Evolutionary conservation across 208 protist genomes (phyloP), one percentile per base, ranked within the genome.

Genomic region (Acanthamoeba lenticulata): DNA sequence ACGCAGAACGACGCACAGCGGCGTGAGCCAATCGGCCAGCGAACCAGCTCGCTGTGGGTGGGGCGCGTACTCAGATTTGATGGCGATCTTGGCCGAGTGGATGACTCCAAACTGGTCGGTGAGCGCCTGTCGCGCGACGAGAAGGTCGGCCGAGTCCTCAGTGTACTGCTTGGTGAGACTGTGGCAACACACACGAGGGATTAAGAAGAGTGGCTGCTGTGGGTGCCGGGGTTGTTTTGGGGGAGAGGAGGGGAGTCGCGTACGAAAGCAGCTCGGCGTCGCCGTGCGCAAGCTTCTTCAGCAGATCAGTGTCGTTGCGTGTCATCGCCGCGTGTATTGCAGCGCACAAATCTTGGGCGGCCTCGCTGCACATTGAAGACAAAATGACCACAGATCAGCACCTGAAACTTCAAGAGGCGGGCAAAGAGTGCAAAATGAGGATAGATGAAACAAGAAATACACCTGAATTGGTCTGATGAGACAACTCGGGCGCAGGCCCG

Each of bases 81-180:
- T 83, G 40, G 72, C 72, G 40, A 83, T 83, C 38, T 34, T 44
- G 21, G 72, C 72, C 7, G 72, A 83, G 42, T 83, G 72, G 42
- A 83, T 83, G 36, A 83, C 27, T 17, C 72, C 72, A 15, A 83
- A 83, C 72, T 34, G 19, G 27, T 83, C 72, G 1, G 72, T 83
- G 6, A 83, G 72, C 42, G 11, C 49, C 13, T 83, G 40, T 52
- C 72, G 19, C 42, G 17, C 72, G 21, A 6, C 42, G 0, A n/a
- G 72, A 32, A 83, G 7, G 38, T 36, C 27, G 17, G 38, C 34
- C 0, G 34, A 47, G 21, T 11, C 0, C 34, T 11, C 72, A 5
- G n/a, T 83, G 13, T 83, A 83, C 42, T 83, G 34, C 38, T 4
- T 5, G 1, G 9, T 34, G 21, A 83, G 21, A 32, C 72, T 83